A percentile compares a stretch with the other conserved stretches of the same genome.
phyloP scores from a whole-genome alignment of 441 rosid genomes.

The Rhodomyrtus psidioides region DNA sequence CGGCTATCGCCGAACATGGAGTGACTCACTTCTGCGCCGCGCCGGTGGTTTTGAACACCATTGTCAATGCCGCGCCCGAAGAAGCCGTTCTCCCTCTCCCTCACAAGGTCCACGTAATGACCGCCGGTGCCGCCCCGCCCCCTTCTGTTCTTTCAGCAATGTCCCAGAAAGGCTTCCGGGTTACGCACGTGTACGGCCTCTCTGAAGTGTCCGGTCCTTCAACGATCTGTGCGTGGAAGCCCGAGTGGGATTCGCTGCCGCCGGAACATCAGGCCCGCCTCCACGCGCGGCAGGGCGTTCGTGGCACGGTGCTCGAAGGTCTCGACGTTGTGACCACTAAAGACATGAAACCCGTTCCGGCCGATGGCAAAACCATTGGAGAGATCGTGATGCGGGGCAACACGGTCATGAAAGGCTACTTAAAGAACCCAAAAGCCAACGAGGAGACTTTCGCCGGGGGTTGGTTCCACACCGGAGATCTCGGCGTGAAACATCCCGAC shows the following conservation, averaged over 20 bases:
- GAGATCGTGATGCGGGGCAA: constrained; percentile 84
- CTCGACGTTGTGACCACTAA: constrained; percentile 56
- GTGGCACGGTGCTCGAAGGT: constrained; percentile 50
- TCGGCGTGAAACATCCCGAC: constrained; percentile 82
- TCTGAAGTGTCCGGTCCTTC: constrained; percentile 90
- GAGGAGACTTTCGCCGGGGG: constrained; percentile 71
- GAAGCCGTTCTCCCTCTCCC: constrained; percentile 85
- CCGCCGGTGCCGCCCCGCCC: constrained; percentile 90
- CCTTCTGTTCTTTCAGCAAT: constrained; percentile 61
- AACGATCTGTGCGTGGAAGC: constrained; percentile 81
- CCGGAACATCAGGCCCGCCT: constrained; percentile 66
- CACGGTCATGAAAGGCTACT: constrained; percentile 81
- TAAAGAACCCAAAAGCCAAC: constrained; percentile 71
- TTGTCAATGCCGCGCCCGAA: constrained; percentile 58
- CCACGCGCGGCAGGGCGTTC: constrained; percentile 89
- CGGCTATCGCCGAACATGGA: constrained; percentile 58
- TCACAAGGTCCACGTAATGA: constrained; percentile 61
- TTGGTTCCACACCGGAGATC: constrained; percentile 83
- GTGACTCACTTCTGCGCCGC: constrained; percentile 86
- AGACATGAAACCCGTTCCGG: constrained; percentile 58
- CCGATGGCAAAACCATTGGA: constrained; percentile 76
- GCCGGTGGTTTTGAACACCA: constrained; percentile 72
- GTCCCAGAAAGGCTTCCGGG: constrained; percentile 70
- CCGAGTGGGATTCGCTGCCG: constrained; percentile 77
- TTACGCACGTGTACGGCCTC: constrained; percentile 80